These are phyloP conservation scores for Umbelopsis isabellina DNA, from an alignment of 192 early-diverging fungal genomes.

Conservation along the genomic window DNA sequence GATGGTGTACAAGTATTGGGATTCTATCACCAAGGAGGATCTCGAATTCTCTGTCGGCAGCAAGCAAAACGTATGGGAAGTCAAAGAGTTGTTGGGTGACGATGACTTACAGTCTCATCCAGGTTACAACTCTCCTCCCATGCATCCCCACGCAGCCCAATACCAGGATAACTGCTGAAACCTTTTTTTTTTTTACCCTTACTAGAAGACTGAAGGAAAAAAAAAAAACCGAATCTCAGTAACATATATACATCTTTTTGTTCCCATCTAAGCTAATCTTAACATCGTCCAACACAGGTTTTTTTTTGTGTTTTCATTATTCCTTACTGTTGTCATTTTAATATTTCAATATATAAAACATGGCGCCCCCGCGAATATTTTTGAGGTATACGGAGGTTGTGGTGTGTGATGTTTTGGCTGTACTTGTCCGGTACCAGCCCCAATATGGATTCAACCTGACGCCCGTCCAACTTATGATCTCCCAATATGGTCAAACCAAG, in stretches of 20 bases:
- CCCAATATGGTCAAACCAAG: conserved; percentile 16
- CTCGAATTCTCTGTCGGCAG: conserved; percentile 86
- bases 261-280: too few species aligned
- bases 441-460: conserved; percentile 3
- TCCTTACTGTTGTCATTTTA: too few species aligned
- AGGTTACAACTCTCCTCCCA: neutral
- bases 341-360: too few species aligned
- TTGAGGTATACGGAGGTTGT: too few species aligned
- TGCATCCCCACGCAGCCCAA: conserved; percentile 5
- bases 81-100: conserved; percentile 66
- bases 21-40: conserved; percentile 91
- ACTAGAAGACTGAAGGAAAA: too few species aligned
- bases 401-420: too few species aligned
- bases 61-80: conserved; percentile 85
- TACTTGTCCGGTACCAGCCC: neutral
- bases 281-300: too few species aligned
- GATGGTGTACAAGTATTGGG: conserved; percentile 98
- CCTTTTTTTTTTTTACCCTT: neutral
- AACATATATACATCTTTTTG: too few species aligned
- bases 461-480: neutral
- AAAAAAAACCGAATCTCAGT: too few species aligned
- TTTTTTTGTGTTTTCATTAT: neutral
- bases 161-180: neutral
- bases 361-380: too few species aligned
- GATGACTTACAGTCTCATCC: conserved; percentile 41